Evolutionary conservation across 352 stramenopile genomes (phyloP).

Genomic region (Globisporangium solare): DNA sequence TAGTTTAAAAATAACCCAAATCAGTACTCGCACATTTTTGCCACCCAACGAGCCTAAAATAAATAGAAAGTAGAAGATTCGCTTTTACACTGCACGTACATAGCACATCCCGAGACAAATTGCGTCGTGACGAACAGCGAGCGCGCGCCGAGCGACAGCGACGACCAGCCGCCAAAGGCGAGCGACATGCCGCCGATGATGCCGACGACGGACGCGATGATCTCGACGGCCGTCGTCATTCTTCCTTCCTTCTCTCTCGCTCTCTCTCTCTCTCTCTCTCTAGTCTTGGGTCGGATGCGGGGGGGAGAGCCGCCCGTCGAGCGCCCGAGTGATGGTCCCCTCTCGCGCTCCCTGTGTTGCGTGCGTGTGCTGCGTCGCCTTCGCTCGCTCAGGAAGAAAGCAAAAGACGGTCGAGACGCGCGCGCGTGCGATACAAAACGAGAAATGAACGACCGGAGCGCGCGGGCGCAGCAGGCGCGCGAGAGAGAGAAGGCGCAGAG

Average conservation of each 20-base stretch:
- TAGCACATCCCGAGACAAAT: constrained; percentile 76
- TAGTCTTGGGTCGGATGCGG: not conserved
- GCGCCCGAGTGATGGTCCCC: not conserved
- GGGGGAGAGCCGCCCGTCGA: not conserved
- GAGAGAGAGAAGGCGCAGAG: not conserved
- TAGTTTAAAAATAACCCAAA: constrained; percentile 6
- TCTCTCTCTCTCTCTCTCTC: constrained; percentile 1
- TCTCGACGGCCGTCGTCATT: constrained; percentile 34
- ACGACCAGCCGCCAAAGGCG: constrained; percentile 84
- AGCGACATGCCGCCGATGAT: constrained; percentile 78
- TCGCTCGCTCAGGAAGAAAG: not conserved
- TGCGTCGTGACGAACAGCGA: constrained; percentile 82
- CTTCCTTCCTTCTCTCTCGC: not conserved
- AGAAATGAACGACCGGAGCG: constrained; percentile 36
- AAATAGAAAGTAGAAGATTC: too few relatives aligned
- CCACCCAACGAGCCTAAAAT: too few relatives aligned
- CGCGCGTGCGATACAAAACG: constrained; percentile 41
- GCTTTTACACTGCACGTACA: too few relatives aligned
- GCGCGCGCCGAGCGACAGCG: constrained; percentile 76
- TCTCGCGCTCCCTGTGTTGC: constrained; percentile 17
- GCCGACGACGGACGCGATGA: constrained; percentile 75
- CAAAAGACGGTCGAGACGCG: not conserved
- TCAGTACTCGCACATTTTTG: constrained; percentile 5
- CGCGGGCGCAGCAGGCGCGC: not conserved
- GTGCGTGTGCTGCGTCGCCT: too few relatives aligned